Base-by-base conservation (phyloP, 78 protist genomes). In the Dictyostelium capitatum region DNA sequence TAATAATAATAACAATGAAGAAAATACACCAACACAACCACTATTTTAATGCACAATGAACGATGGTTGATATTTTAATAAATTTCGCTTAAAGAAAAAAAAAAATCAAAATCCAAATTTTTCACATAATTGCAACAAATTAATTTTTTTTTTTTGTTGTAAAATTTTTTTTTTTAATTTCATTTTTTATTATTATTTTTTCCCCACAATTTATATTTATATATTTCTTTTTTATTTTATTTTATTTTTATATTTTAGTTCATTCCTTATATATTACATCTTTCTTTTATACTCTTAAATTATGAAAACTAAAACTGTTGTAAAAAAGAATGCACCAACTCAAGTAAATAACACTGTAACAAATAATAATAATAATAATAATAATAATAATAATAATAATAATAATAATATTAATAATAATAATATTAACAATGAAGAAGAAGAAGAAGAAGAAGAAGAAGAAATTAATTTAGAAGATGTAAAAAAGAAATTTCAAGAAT, bases 401-500 rank as follows among this genome's bases (percentile, higher is more conserved):
- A n/a, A n/a, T n/a, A n/a, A n/a, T n/a, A n/a, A n/a, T n/a, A 53
- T 19, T 53, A 53, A 17, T 53, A 53, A 53, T 53, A 53, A 15
- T 53, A 53, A 53, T 57, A 57, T 6, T 10, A 62, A 59, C 23
- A 23, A 25, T 1, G 37, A 15, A 6, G 11, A 11, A 43, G 50
- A 6, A n/a, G 10, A 4, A 17, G 48, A 15, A 30, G 79, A 62
- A 51, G 89, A 69, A 50, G 70, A 83, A 2, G 53, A 83, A 75
- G 83, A 59, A 14, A 53, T 59, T n/a, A 80, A 75, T 10, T 48
- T 85, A 12, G 59, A 53, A 23, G 53, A 37, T 28, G 57, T 64
- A 5, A 75, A 64, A 30, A 51, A 77, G 28, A 47, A 83, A 37
- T 37, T 83, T 30, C 56, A 73, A 41, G 48, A 77, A 48, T 77